A percentile compares a stretch with the other conserved stretches of the same genome.
phyloP scores from a whole-genome alignment of 192 early-diverging fungal species.

The Allomyces macrogynus region DNA sequence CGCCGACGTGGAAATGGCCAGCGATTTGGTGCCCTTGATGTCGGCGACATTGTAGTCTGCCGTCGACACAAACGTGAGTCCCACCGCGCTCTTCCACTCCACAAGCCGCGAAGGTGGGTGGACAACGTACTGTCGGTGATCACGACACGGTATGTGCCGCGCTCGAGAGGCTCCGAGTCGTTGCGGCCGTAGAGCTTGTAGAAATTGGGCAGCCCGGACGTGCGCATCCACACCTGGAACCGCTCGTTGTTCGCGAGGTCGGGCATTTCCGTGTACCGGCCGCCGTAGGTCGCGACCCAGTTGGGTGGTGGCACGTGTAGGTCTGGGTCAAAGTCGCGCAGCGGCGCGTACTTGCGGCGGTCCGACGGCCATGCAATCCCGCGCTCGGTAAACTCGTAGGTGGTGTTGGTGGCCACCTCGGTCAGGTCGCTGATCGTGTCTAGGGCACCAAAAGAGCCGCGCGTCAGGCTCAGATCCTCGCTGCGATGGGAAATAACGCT shows the following conservation, averaged over 20 bases:
- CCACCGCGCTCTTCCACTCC: no score
- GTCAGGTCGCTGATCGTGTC: no score
- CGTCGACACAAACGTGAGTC: no score
- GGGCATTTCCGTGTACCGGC: constrained; percentile 19
- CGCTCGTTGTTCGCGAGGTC: constrained; percentile 50
- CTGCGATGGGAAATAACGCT: background rate
- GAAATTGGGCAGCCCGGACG: constrained; percentile 85
- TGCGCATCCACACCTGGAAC: constrained; percentile 98
- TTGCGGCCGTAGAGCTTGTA: constrained; percentile 82
- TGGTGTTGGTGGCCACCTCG: constrained; percentile 10
- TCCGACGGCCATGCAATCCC: constrained; percentile 85
- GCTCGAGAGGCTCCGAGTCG: constrained; percentile 27
- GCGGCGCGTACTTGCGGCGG: constrained; percentile 39
- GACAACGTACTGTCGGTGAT: constrained; percentile 48
- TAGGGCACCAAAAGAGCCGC: no score
- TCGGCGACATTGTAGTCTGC: constrained; percentile 67
- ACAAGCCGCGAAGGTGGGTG: background rate
- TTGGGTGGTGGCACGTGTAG: constrained; percentile 58
- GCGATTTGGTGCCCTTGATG: constrained; percentile 84
- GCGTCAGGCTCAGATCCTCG: no score
- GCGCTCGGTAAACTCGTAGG: constrained; percentile 37
- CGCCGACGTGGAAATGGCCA: constrained; percentile 83
- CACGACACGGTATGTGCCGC: constrained; percentile 52
- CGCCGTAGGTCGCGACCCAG: constrained; percentile 33
- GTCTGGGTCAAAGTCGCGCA: constrained; percentile 14